Evolutionary conservation across 2,329 filamentous ascomycete genomes (phyloP).

Genomic region (Colletotrichum agaves): DNA sequence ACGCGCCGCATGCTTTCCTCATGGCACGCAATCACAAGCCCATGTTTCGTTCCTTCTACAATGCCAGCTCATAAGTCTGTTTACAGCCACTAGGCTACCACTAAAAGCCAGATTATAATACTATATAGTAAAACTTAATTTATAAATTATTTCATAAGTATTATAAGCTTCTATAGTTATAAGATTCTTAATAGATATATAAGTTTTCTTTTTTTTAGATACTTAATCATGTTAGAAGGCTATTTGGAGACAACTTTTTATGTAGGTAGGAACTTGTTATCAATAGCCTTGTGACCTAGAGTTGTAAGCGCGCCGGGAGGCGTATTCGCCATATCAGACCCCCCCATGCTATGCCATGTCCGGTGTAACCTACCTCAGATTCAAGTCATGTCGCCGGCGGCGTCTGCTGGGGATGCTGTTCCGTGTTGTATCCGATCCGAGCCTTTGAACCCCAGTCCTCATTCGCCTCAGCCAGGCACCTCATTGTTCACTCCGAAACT

Average conservation of each 20-base stretch:
- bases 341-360: neutral
- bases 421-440: neutral
- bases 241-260: too few species aligned
- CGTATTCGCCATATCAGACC: neutral
- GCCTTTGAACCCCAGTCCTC: neutral
- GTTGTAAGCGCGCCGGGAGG: neutral
- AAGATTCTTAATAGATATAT: too few species aligned
- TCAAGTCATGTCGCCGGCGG: neutral
- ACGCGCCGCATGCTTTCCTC: neutral
- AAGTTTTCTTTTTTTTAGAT: too few species aligned
- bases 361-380: neutral
- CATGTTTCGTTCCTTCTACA: slow-evolving; percentile 6
- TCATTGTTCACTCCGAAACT: neutral
- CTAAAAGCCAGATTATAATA: too few species aligned
- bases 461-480: slow-evolving; percentile 7
- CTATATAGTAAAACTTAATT: too few species aligned
- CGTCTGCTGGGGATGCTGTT: neutral
- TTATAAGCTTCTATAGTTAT: too few species aligned
- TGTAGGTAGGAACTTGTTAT: too few species aligned
- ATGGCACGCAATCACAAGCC: slow-evolving; percentile 12
- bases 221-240: too few species aligned
- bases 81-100: too few species aligned
- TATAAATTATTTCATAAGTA: too few species aligned
- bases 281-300: too few species aligned
- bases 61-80: too few species aligned